A percentile compares a stretch with the other conserved stretches of the same genome.
Conservation (phyloP, 768 basidiomycete species). For the Tephrocybe sp. region DNA sequence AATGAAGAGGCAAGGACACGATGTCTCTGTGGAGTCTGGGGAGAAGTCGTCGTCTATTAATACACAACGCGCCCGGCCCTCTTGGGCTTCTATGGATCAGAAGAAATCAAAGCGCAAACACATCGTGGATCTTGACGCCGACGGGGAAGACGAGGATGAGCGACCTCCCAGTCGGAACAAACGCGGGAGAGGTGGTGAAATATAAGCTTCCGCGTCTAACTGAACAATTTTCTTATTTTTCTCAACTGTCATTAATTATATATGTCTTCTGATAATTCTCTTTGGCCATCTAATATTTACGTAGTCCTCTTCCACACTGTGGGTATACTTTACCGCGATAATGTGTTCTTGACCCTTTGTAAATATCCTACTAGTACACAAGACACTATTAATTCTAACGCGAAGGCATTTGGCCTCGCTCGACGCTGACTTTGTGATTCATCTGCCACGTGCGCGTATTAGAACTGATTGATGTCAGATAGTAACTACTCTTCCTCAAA, state of each 20-base stretch:
- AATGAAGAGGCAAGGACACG: conserved; percentile 30
- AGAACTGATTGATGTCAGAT: conserved; percentile 19
- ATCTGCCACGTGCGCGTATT: conserved; percentile 20
- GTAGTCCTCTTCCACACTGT: conserved; percentile 3
- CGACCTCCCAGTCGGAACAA: conserved; percentile 18
- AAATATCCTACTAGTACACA: conserved; percentile 15
- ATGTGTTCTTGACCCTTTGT: conserved; percentile 10
- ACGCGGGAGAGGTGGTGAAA: conserved; percentile 20
- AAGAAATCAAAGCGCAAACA: conserved; percentile 35
- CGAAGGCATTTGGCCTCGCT: background rate
- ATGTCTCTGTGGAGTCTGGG: conserved; percentile 14
- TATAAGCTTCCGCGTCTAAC: conserved; percentile 1
- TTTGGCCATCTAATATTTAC: conserved; percentile 9
- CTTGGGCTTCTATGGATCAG: conserved; percentile 23
- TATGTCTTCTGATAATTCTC: conserved; percentile 4
- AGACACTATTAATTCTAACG: background rate
- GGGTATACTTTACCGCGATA: conserved; percentile 5
- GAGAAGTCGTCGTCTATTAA: conserved; percentile 22
- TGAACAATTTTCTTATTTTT: background rate
- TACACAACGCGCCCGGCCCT: conserved; percentile 31
- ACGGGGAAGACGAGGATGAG: conserved; percentile 17
- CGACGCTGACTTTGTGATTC: background rate
- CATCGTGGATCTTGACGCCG: conserved; percentile 28
- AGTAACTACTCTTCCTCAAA: conserved; percentile 12
- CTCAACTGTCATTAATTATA: conserved; percentile 1